These are phyloP conservation scores for Deinandra increscens DNA, from an alignment of 129 eudicot species.

Conservation along the genomic window DNA sequence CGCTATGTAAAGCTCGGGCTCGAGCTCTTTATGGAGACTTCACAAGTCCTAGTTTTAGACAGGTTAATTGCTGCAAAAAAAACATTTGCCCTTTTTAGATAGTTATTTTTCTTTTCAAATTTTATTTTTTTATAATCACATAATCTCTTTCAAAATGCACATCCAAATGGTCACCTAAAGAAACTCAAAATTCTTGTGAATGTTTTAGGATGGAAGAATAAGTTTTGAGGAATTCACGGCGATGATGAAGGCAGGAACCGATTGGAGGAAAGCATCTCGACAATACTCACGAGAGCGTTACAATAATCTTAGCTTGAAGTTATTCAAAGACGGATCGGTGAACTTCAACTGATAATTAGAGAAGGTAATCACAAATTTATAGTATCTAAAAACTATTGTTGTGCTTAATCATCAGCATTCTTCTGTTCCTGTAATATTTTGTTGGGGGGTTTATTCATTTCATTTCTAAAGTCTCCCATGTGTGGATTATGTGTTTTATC, in stretches of 20 bases:
- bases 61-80: not conserved
- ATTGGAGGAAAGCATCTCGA: conserved; percentile 22
- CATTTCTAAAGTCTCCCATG: conserved; percentile 27
- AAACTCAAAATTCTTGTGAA: not conserved
- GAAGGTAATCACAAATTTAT: not conserved
- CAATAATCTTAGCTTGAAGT: conserved; percentile 18
- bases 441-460: conserved; percentile 31
- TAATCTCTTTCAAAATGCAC: too few species aligned
- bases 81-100: not conserved
- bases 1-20: too few species aligned
- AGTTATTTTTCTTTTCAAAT: not conserved
- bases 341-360: conserved; percentile 8
- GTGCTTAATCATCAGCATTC: not conserved
- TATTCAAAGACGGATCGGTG: conserved; percentile 19
- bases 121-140: not conserved
- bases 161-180: not conserved
- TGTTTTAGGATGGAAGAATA: conserved; percentile 11
- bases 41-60: not conserved
- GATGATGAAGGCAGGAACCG: conserved; percentile 21
- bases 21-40: too few species aligned
- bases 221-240: conserved; percentile 15
- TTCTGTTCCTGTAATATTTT: conserved; percentile 2
- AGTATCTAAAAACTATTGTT: not conserved
- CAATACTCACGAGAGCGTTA: conserved; percentile 22
- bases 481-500: conserved; percentile 13